phyloP scores from a whole-genome alignment of 2,329 filamentous ascomycete genomes.

The Alternaria ventricosa region DNA sequence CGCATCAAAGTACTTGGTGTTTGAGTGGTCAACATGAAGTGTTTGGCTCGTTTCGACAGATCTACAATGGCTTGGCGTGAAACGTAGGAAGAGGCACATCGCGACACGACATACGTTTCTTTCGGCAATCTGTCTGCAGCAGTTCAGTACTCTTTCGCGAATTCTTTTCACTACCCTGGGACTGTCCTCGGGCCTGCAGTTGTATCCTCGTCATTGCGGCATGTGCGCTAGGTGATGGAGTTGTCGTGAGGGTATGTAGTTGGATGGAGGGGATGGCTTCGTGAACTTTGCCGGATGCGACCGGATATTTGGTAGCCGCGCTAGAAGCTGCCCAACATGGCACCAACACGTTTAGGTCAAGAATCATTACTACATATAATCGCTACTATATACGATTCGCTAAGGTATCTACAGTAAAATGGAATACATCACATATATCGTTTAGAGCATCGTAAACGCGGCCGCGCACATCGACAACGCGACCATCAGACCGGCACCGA shows the following conservation, averaged over 20 bases:
- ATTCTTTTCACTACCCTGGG: rapidly evolving
- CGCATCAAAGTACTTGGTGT: not conserved
- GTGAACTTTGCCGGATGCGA: not conserved
- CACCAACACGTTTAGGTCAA: not conserved
- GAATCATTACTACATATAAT: not conserved
- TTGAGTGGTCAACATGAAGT: not conserved
- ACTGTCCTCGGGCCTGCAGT: not conserved
- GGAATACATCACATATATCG: not conserved
- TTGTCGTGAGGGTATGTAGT: not conserved
- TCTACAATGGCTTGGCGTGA: constrained; percentile 2
- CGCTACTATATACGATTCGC: not conserved
- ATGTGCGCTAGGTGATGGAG: not conserved
- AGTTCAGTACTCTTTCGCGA: not conserved
- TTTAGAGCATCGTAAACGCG: constrained; percentile 4
- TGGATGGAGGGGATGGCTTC: not conserved
- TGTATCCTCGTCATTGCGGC: not conserved
- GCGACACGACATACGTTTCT: not conserved
- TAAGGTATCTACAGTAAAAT: constrained; percentile 6
- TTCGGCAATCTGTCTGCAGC: not conserved
- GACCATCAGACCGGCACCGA: constrained; percentile 18
- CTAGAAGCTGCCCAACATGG: not conserved
- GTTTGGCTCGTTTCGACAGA: constrained; percentile 1
- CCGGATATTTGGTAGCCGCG: not conserved
- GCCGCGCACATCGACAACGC: constrained; percentile 2
- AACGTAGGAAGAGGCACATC: not conserved